Base-by-base conservation (phyloP, 1,139 yeast genomes). In the Nakaseomyces nivariensis region DNA sequence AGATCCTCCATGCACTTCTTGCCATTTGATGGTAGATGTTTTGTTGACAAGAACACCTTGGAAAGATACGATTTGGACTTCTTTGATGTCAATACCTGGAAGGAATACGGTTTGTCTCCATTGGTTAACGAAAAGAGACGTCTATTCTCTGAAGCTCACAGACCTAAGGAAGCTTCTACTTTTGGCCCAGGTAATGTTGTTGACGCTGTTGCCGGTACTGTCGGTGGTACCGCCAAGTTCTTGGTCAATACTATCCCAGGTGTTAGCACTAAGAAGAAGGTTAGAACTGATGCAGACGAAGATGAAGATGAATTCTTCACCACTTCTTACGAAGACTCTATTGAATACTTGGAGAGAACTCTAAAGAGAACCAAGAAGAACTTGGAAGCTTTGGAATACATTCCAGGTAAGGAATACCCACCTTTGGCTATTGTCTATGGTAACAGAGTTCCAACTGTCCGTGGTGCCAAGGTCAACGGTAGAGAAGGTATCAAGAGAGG, bases 381-480 rank as follows among this genome's bases (percentile, higher is more conserved):
- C 58, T 56, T 82, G 29, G 67, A 73, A 17, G 78, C 81, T n/a
- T 68, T 89, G 38, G 76, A 77, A 32, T 81, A 73, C 57, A 74
- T 78, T 24, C 73, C 75, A 4, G 67, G 67, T 17, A 67, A 70
- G 24, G 59, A 71, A 46, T 86, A 87, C 61, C 97, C 97, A 3
- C 96, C 96, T 0, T 65, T 89, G 69, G 94, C 87, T 0, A 74
- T 82, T 2, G 83, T 89, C 0, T 87, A 85, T 62, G 94, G 96
- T 7, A 79, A 85, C 60, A 73, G 76, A 5, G 85, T 87, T 1
- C 96, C 97, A 0, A 85, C 96, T 0, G 89, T 87, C 1, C 75
- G 94, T 49, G 95, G 90, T 2, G 82, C 87, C 1, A 68, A 79
- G 48, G 94, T 88, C 0, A 66, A 72, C 37, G 76, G 80, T 2